These are phyloP conservation scores for Pogostemon cablin DNA, from an alignment of 257 asterid species.

Conservation along the genomic window DNA sequence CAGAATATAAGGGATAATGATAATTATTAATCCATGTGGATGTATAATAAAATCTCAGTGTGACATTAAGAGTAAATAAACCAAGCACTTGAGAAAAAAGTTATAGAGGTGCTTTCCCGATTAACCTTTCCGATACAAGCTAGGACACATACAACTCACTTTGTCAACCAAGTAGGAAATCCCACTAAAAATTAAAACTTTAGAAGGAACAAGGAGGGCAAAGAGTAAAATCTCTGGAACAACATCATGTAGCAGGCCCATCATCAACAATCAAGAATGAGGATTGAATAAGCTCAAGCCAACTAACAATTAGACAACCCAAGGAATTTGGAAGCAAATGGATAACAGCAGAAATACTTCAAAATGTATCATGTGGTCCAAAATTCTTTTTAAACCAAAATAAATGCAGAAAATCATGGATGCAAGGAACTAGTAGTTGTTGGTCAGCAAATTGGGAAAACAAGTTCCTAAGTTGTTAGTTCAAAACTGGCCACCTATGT, in stretches of 20 bases:
- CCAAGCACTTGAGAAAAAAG: conserved; percentile 21
- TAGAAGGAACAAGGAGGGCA: not conserved
- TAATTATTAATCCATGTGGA: not conserved
- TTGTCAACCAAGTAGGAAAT: not conserved
- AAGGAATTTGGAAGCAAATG: conserved; percentile 11
- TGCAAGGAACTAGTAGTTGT: conserved; percentile 23
- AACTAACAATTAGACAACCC: conserved; percentile 21
- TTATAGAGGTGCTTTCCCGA: not conserved
- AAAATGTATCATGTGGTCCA: conserved; percentile 8
- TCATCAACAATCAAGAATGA: conserved; percentile 25
- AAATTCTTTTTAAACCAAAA: conserved; percentile 17
- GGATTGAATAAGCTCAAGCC: conserved; percentile 10
- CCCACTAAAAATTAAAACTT: not conserved
- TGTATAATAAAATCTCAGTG: conserved; percentile 6
- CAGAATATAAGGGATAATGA: not conserved
- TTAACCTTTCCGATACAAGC: not conserved
- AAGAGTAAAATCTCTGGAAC: conserved; percentile 10
- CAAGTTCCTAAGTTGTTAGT: conserved; percentile 1
- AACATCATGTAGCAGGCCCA: conserved; percentile 9
- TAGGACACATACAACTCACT: not conserved
- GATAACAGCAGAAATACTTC: not conserved
- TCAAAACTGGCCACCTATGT: conserved; percentile 1
- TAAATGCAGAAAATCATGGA: conserved; percentile 4
- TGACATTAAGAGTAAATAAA: not conserved
- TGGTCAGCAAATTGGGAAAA: conserved; percentile 21